Evolutionary conservation across 2,329 filamentous ascomycete species (phyloP), one percentile per base, ranked within the genome.

Genomic region (Fusarium paranaense): DNA sequence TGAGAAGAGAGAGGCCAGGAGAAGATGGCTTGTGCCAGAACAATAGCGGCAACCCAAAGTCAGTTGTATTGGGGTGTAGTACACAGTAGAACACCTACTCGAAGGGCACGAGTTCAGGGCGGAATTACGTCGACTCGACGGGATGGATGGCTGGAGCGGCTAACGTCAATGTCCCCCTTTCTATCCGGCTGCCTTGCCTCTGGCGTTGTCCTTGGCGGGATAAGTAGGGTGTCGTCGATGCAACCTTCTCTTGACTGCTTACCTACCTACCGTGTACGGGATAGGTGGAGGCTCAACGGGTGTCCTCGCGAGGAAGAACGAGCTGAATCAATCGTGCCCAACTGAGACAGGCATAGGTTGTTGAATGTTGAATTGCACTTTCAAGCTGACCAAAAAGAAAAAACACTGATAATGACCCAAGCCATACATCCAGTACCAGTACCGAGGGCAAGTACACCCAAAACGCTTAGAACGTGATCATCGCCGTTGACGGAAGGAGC

Each of bases 191-290:
- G 35, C 64, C 60, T 72, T 40, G 57, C 47, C 62, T 72, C 60
- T 72, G 69, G 22, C 32, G 40, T 58, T 54, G 56, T 59, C 38
- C 52, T 76, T 62, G 58, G 59, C 32, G 50, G 67, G 73, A 75
- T 30, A 52, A 52, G 47, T 72, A 78, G 76, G 70, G 76, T 78
- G 74, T 78, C 74, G 72, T 70, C 77, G 69, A 78, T 76, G 77
- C 76, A 76, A 69, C 65, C 64, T 61, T 52, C 62, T 61, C 52
- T 54, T 45, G 33, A 62, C 37, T 52, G 30, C 47, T 52, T 52
- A 52, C 47, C 47, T 52, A 52, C 47, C 47, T 52, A 40, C 27
- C 54, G 40, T 33, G 40, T 35, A 69, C 50, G 22, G 59, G 25
- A 27, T 68, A 38, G 57, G 38, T 67, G 30, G 38, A 52, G 47